phyloP scores from a whole-genome alignment of 768 basidiomycete species.

The Tylopilus felleus region DNA sequence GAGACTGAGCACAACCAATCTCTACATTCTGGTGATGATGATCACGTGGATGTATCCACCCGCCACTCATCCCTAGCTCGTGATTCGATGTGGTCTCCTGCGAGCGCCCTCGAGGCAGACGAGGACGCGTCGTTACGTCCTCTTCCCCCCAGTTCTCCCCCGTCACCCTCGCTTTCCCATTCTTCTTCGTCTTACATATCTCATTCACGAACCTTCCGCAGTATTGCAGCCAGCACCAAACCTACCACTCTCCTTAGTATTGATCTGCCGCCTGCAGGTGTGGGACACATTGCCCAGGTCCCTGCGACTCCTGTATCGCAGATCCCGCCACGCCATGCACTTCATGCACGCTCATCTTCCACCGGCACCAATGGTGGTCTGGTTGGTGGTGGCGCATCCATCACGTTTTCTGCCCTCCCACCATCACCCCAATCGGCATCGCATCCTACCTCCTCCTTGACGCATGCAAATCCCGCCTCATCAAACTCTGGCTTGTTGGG shows the following conservation, averaged over 20 bases:
- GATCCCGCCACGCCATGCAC: slow-evolving; percentile 46
- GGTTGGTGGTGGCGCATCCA: slow-evolving; percentile 50
- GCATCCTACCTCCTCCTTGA: slow-evolving; percentile 39
- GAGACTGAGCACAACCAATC: slow-evolving; percentile 43
- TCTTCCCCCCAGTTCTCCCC: slow-evolving; percentile 82
- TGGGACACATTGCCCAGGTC: slow-evolving; percentile 91
- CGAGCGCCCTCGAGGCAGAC: slow-evolving; percentile 78
- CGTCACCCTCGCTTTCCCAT: slow-evolving; percentile 80
- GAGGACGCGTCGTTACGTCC: slow-evolving; percentile 93
- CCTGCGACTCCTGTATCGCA: slow-evolving; percentile 57
- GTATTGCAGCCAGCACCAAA: slow-evolving; percentile 86
- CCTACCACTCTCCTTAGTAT: slow-evolving; percentile 93
- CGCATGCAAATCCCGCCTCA: slow-evolving; percentile 17
- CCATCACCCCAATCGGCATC: slow-evolving; percentile 44
- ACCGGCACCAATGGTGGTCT: slow-evolving; percentile 46
- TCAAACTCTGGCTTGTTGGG: slow-evolving; percentile 33
- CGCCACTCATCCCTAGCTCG: slow-evolving; percentile 60
- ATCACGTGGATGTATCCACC: slow-evolving; percentile 46
- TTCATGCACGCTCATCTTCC: slow-evolving; percentile 62
- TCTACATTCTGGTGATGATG: slow-evolving; percentile 34
- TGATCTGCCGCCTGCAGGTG: slow-evolving; percentile 73
- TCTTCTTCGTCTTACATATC: slow-evolving; percentile 84
- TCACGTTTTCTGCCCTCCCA: slow-evolving; percentile 72
- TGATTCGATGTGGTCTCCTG: slow-evolving; percentile 78
- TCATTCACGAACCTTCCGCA: slow-evolving; percentile 75